Conservation (phyloP, 805 yeast genomes). For the Metschnikowia gelsemii region DNA sequence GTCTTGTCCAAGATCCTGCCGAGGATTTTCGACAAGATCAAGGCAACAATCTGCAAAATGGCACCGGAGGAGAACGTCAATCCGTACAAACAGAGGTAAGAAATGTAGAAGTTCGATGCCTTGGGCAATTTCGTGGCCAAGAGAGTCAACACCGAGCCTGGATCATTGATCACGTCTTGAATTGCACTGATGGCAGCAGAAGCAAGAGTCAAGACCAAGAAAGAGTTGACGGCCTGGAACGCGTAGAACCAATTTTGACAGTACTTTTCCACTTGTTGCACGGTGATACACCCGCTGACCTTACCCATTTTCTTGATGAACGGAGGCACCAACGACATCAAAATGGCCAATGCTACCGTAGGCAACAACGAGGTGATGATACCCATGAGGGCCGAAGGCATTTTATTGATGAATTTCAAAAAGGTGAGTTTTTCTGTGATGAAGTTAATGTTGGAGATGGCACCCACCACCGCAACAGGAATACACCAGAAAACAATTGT, state of each 20-base stretch:
- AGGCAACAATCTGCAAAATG: constrained; percentile 69
- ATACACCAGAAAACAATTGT: constrained; percentile 89
- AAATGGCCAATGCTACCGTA: constrained; percentile 70
- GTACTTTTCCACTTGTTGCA: constrained; percentile 71
- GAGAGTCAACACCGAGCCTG: constrained; percentile 68
- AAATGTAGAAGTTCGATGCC: constrained; percentile 86
- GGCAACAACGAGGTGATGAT: constrained; percentile 87
- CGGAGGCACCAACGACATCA: constrained; percentile 86
- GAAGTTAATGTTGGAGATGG: constrained; percentile 80
- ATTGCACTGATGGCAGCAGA: constrained; percentile 81
- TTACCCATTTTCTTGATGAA: constrained; percentile 76
- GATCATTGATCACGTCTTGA: constrained; percentile 63
- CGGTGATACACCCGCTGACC: constrained; percentile 67
- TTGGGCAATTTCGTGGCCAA: constrained; percentile 79
- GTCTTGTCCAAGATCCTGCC: constrained; percentile 76
- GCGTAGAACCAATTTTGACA: constrained; percentile 89
- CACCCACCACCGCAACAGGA: constrained; percentile 97
- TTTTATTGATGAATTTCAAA: constrained; percentile 68
- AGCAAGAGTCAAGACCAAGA: constrained; percentile 77
- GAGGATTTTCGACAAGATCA: constrained; percentile 68
- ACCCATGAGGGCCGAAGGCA: constrained; percentile 74
- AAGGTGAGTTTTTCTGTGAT: constrained; percentile 71
- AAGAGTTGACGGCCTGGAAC: constrained; percentile 87
- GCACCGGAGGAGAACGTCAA: constrained; percentile 73
- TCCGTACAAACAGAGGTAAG: constrained; percentile 80